Evolutionary conservation across 2,329 filamentous ascomycete species (phyloP).

Genomic region (Fusarium torulosum): DNA sequence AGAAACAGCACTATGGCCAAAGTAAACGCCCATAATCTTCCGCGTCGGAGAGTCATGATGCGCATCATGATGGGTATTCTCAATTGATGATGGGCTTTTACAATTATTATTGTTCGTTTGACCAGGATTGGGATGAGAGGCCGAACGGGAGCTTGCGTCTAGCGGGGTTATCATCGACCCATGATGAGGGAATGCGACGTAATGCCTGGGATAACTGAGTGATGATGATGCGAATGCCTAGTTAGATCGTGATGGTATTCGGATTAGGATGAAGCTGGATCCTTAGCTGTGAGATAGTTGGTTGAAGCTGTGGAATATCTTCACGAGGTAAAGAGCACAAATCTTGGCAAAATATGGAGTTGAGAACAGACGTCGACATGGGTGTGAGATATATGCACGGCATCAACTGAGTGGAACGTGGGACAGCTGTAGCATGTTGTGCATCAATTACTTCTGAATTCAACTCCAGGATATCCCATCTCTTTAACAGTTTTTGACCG

Average conservation of each 20-base stretch:
- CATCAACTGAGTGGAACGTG: slow-evolving; percentile 17
- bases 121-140: slow-evolving; percentile 8
- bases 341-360: slow-evolving; percentile 1
- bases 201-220: background rate
- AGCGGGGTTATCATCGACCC: slow-evolving; percentile 8
- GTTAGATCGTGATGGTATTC: slow-evolving; percentile 15
- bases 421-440: slow-evolving; percentile 2
- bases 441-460: slow-evolving; percentile 5
- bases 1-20: slow-evolving; percentile 4
- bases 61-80: background rate
- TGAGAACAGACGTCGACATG: slow-evolving; percentile 26
- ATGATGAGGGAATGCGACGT: slow-evolving; percentile 1
- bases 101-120: slow-evolving; percentile 10
- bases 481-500: background rate
- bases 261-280: background rate
- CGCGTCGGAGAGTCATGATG: background rate
- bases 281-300: background rate
- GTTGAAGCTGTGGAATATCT: background rate
- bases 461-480: background rate
- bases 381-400: slow-evolving; percentile 28
- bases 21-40: background rate
- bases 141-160: slow-evolving; percentile 6
- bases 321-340: background rate
- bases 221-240: background rate
- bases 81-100: slow-evolving; percentile 1